phyloP scores from a whole-genome alignment of 371 early-diverging fungal species.

The Zopfochytrium polystomum region DNA sequence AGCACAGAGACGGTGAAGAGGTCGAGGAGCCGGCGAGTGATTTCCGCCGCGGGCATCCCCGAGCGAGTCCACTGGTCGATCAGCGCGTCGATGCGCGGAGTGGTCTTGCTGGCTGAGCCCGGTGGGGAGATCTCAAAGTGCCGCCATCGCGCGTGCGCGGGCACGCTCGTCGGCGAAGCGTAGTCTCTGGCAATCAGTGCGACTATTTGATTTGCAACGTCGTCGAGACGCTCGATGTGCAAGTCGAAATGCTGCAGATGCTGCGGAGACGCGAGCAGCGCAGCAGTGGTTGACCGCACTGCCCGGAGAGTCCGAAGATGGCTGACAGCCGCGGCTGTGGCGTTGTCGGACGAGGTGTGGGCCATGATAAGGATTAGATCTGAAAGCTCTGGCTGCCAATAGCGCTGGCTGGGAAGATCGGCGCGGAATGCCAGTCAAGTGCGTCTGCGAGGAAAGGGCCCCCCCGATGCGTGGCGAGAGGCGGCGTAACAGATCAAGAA shows the following conservation, averaged over 20 bases:
- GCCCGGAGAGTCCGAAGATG: constrained; percentile 72
- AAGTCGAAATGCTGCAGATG: constrained; percentile 66
- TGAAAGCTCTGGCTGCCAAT: too few relatives aligned
- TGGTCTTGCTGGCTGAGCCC: constrained; percentile 9
- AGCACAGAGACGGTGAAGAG: constrained; percentile 85
- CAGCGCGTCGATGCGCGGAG: background rate
- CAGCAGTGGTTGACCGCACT: constrained; percentile 68
- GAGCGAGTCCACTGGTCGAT: background rate
- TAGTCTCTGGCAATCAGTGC: constrained; percentile 72
- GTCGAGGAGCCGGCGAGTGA: constrained; percentile 63
- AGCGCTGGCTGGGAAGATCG: too few relatives aligned
- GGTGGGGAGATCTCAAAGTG: constrained; percentile 66
- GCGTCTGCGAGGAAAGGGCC: too few relatives aligned
- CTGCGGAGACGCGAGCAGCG: constrained; percentile 63
- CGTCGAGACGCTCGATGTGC: constrained; percentile 57
- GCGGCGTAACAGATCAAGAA: too few relatives aligned
- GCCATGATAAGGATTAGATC: too few relatives aligned
- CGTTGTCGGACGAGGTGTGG: too few relatives aligned
- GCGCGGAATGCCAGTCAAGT: too few relatives aligned
- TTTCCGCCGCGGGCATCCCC: background rate
- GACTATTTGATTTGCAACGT: constrained; percentile 65
- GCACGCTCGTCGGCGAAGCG: constrained; percentile 57
- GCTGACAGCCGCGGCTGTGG: too few relatives aligned
- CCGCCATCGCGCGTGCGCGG: constrained; percentile 86
- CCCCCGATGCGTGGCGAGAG: too few relatives aligned